Conservation (phyloP, 768 basidiomycete species). For the Podaxis mareebaensis region DNA sequence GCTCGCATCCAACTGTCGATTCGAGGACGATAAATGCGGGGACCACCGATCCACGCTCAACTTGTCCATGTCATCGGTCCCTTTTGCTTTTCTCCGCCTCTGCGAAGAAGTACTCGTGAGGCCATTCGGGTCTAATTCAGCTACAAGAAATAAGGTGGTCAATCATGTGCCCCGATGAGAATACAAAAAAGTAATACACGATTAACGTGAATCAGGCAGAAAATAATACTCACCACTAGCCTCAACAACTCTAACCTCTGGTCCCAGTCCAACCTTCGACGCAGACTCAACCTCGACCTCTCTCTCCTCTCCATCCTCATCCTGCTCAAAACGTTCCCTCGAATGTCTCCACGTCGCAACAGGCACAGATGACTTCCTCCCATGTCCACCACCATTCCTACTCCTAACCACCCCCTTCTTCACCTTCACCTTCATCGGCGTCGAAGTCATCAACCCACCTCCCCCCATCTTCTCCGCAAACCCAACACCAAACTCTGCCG, state of each 20-base stretch:
- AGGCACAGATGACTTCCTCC: slow-evolving; percentile 7
- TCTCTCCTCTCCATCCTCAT: background rate
- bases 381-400: background rate
- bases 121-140: background rate
- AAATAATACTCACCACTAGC: slow-evolving; percentile 6
- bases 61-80: background rate
- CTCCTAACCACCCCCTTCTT: background rate
- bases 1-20: background rate
- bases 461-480: background rate
- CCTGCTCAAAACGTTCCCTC: background rate
- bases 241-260: slow-evolving; percentile 13
- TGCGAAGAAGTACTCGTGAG: background rate
- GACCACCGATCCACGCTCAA: background rate
- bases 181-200: background rate
- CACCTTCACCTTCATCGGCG: slow-evolving; percentile 4
- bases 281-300: background rate
- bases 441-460: slow-evolving; percentile 4
- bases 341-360: slow-evolving; percentile 7
- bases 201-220: background rate
- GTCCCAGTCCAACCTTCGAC: background rate
- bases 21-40: background rate
- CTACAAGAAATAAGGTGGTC: background rate
- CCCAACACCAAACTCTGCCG: background rate
- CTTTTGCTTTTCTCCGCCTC: background rate
- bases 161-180: background rate